Evolutionary conservation across 495 filamentous ascomycete species (phyloP).

Genomic region (Terfezia claveryi): DNA sequence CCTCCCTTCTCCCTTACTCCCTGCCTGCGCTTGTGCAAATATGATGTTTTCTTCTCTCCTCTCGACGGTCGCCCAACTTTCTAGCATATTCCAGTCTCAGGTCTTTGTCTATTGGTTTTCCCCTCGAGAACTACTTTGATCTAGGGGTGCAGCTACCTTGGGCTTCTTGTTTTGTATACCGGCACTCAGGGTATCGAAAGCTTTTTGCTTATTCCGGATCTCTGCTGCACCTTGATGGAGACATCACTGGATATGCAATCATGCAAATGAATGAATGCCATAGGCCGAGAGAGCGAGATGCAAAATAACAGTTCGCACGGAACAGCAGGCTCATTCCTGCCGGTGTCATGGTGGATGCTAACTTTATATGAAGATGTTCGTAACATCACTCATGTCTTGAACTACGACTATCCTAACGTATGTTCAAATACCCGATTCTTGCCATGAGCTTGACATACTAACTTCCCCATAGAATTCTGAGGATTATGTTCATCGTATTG

Average conservation of each 20-base stretch:
- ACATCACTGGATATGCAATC: neutral
- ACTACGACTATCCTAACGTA: conserved; percentile 65
- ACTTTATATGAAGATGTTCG: conserved; percentile 88
- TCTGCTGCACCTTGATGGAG: neutral
- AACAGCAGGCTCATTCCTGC: conserved; percentile 12
- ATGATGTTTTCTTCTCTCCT: conserved; percentile 85
- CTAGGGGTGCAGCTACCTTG: conserved; percentile 18
- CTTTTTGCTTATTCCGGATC: neutral
- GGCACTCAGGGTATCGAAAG: neutral
- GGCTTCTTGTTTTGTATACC: neutral
- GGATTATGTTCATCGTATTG: conserved; percentile 98
- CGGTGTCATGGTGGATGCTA: conserved; percentile 39
- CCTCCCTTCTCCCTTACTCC: conserved; percentile 24
- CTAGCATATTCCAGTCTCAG: conserved; percentile 20
- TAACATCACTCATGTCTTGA: conserved; percentile 98
- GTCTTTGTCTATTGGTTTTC: conserved; percentile 21
- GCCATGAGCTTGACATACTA: neutral
- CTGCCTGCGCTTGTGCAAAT: conserved; percentile 23
- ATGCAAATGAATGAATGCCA: neutral
- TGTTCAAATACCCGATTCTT: neutral
- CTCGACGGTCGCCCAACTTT: conserved; percentile 31
- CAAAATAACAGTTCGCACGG: conserved; percentile 18
- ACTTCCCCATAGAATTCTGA: conserved; percentile 82
- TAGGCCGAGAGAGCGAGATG: conserved; percentile 20
- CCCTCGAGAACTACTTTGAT: conserved; percentile 20